These are phyloP conservation scores for Zasmidium cellare DNA, from an alignment of 2,329 filamentous ascomycete species.

Conservation along the genomic window DNA sequence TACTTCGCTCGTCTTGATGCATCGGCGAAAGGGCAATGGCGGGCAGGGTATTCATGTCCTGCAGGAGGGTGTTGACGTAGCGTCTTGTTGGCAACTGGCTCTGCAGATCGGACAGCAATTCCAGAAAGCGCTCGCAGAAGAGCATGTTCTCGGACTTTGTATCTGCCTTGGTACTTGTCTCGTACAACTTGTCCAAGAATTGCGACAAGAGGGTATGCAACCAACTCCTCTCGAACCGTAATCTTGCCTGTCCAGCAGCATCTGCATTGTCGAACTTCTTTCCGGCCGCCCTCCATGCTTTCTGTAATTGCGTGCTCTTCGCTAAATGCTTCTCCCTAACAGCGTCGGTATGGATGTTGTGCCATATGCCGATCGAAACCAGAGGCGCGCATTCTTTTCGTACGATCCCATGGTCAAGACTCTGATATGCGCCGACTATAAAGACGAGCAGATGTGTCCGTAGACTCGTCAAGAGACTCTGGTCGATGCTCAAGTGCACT, in stretches of 20 bases:
- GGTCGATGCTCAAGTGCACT: conserved; percentile 74
- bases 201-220: conserved; percentile 82
- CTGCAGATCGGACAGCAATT: conserved; percentile 85
- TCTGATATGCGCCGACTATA: conserved; percentile 89
- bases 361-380: conserved; percentile 94
- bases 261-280: conserved; percentile 89
- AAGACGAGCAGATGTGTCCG: conserved; percentile 85
- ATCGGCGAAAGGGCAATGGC: conserved; percentile 76
- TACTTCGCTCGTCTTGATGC: conserved; percentile 71
- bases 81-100: conserved; percentile 91
- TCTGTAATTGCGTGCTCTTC: conserved; percentile 72
- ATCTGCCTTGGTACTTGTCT: conserved; percentile 35
- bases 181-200: conserved; percentile 74
- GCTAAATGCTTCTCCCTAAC: conserved; percentile 72
- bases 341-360: conserved; percentile 79
- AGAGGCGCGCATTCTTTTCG: conserved; percentile 95
- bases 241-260: conserved; percentile 70
- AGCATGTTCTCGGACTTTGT: conserved; percentile 57
- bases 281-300: conserved; percentile 83
- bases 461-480: conserved; percentile 44
- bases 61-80: conserved; percentile 85
- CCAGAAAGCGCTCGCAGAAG: conserved; percentile 91
- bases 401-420: conserved; percentile 81
- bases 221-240: conserved; percentile 93
- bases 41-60: conserved; percentile 80